phyloP scores from a whole-genome alignment of 164 flowering plant genomes.

The Umbellularia californica region DNA sequence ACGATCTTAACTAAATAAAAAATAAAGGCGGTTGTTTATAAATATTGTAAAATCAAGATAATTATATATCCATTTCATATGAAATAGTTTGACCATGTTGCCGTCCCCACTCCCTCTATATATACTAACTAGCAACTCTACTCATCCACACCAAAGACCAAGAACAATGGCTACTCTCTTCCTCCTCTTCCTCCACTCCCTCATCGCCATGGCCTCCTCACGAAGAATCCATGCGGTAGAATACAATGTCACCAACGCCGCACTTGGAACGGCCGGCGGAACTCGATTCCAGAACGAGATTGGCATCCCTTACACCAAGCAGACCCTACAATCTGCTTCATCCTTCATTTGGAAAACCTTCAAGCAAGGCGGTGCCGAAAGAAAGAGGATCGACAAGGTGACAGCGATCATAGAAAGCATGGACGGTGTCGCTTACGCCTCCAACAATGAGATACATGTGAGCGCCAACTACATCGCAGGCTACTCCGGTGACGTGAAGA shows the following conservation, averaged over 20 bases:
- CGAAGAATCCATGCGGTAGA: constrained; percentile 27
- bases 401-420: constrained; percentile 33
- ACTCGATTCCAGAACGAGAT: constrained; percentile 35
- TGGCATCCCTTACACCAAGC: constrained; percentile 28
- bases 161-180: not conserved
- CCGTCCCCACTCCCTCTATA: too few species aligned
- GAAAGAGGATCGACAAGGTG: constrained; percentile 32
- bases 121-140: too few species aligned
- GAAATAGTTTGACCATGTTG: too few species aligned
- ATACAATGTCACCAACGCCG: constrained; percentile 39
- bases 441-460: constrained; percentile 37
- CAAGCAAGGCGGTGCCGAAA: constrained; percentile 32
- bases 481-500: constrained; percentile 41
- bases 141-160: not conserved
- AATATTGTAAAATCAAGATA: too few species aligned
- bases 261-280: constrained; percentile 43
- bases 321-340: constrained; percentile 38
- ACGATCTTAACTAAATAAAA: too few species aligned
- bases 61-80: too few species aligned
- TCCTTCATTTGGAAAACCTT: constrained; percentile 53
- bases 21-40: too few species aligned
- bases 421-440: constrained; percentile 47
- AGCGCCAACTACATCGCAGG: constrained; percentile 32
- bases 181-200: constrained; percentile 7
- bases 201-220: constrained; percentile 11